Evolutionary conservation across 1,139 yeast genomes (phyloP).

Genomic region (Zhuliangozyma blackwelliae): DNA sequence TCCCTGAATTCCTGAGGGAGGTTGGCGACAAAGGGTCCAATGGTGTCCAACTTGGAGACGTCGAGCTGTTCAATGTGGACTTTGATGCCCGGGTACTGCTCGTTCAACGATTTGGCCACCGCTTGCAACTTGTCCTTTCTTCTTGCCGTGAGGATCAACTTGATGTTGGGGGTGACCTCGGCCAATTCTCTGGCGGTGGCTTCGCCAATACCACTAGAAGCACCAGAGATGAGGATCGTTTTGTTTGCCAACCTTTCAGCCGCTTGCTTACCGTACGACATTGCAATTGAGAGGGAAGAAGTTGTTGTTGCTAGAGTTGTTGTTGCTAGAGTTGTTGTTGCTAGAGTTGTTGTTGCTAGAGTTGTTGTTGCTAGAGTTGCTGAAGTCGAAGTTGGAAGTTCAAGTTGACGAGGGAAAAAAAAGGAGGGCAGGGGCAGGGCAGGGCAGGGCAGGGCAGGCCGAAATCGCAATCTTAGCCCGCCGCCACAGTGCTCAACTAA

Average conservation of each 20-base stretch:
- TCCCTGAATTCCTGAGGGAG: conserved; percentile 35
- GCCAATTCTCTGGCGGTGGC: conserved; percentile 41
- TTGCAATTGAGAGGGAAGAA: not conserved
- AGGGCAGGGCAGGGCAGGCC: no score
- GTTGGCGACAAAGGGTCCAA: conserved; percentile 25
- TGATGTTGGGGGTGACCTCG: conserved; percentile 33
- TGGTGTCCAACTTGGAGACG: conserved; percentile 32
- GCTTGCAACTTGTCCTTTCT: conserved; percentile 34
- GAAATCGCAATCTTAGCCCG: no score
- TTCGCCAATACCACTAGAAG: conserved; percentile 61
- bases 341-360: no score
- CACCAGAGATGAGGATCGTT: conserved; percentile 66
- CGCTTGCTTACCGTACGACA: conserved; percentile 49
- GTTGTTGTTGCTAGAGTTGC: no score
- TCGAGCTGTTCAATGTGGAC: conserved; percentile 27
- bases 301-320: not conserved
- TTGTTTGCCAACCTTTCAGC: conserved; percentile 60
- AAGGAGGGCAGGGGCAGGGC: no score
- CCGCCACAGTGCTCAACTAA: no score
- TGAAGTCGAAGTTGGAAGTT: no score
- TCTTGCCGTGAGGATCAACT: conserved; percentile 40
- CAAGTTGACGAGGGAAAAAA: no score
- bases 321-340: no score
- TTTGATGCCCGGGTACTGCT: conserved; percentile 22
- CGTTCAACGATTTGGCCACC: conserved; percentile 23